phyloP scores from a whole-genome alignment of 2,329 filamentous ascomycete species.

The Arachnomyces sp. region DNA sequence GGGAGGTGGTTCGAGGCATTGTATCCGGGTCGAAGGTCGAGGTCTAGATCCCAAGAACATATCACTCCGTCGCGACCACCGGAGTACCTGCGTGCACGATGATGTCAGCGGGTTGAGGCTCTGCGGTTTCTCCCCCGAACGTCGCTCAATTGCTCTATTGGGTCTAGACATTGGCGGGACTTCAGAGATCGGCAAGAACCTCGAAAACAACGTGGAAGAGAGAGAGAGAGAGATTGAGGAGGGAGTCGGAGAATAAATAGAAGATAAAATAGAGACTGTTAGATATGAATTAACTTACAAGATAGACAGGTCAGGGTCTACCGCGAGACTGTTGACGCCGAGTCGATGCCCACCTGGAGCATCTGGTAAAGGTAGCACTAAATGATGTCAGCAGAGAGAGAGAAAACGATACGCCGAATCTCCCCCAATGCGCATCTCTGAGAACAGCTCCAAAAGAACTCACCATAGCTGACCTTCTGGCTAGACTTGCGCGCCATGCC shows the following conservation, averaged over 20 bases:
- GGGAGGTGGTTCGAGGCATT: slow-evolving; percentile 17
- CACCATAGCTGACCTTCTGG: slow-evolving; percentile 64
- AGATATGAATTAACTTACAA: slow-evolving; percentile 53
- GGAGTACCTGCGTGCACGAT: slow-evolving; percentile 62
- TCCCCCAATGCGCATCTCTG: neutral
- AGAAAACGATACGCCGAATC: neutral
- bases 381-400: slow-evolving; percentile 2
- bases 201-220: slow-evolving; percentile 4
- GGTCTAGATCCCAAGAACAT: slow-evolving; percentile 87
- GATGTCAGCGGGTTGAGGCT: slow-evolving; percentile 11
- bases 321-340: slow-evolving; percentile 87
- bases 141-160: neutral
- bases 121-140: neutral
- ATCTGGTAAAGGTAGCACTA: slow-evolving; percentile 65
- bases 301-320: slow-evolving; percentile 74
- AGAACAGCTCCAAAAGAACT: slow-evolving; percentile 20
- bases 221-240: slow-evolving; percentile 15
- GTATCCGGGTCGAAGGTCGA: slow-evolving; percentile 46
- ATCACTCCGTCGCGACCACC: slow-evolving; percentile 91
- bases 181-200: slow-evolving; percentile 2
- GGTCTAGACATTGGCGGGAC: slow-evolving; percentile 2
- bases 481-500: slow-evolving; percentile 59
- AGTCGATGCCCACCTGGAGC: slow-evolving; percentile 78
- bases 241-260: slow-evolving; percentile 6
- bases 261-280: slow-evolving; percentile 4